Evolutionary conservation across 495 filamentous ascomycete genomes (phyloP).

Genomic region (Trichoderma asperelloides): DNA sequence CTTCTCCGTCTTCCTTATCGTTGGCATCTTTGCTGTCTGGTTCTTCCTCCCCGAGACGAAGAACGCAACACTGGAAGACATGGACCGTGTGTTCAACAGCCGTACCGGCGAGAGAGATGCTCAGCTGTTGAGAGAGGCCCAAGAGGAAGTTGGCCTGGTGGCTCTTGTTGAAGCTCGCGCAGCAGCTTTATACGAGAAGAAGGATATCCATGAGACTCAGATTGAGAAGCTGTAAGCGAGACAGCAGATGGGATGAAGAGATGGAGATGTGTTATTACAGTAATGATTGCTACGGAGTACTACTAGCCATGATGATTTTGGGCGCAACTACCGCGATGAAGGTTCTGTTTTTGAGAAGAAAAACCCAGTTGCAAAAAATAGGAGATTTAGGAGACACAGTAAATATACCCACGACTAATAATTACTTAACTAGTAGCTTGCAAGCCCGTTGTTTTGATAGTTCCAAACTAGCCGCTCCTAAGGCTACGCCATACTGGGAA

Average conservation of each 20-base stretch:
- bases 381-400: too few species aligned
- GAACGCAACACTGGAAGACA: constrained; percentile 26
- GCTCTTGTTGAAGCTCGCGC: constrained; percentile 3
- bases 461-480: too few species aligned
- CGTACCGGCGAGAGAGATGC: constrained; percentile 29
- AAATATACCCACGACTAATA: too few species aligned
- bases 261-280: not conserved
- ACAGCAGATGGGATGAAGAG: not conserved
- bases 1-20: constrained; percentile 18
- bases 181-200: not conserved
- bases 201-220: not conserved
- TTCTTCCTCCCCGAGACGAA: constrained; percentile 26
- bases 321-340: too few species aligned
- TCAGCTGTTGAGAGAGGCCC: constrained; percentile 15
- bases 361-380: too few species aligned
- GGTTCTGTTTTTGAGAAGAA: too few species aligned
- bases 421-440: not conserved
- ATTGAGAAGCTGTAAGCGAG: not conserved
- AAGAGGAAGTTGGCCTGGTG: constrained; percentile 15
- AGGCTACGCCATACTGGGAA: not conserved
- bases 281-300: not conserved
- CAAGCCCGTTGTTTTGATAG: not conserved
- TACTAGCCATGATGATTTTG: not conserved
- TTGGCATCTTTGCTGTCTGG: constrained; percentile 18
- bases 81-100: constrained; percentile 36